Evolutionary conservation across 1,284 basidiomycete genomes (phyloP).

Genomic region (Apiotrichum laibachii): DNA sequence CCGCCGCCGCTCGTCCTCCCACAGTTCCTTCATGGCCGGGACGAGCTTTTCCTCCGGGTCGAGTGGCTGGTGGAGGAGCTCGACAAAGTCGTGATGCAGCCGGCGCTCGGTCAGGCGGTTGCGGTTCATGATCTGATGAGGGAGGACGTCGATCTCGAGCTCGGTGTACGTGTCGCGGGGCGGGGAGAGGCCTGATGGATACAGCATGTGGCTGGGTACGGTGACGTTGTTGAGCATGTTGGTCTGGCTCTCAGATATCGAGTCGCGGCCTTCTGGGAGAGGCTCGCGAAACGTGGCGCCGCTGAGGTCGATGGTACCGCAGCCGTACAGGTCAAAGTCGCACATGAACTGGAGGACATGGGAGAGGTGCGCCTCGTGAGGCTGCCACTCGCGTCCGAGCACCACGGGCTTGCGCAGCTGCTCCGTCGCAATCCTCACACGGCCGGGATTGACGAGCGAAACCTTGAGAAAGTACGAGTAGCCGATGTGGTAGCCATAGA

Average conservation of each 20-base stretch:
- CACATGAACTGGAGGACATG: constrained; percentile 90
- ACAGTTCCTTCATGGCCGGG: constrained; percentile 82
- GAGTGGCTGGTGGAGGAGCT: constrained; percentile 57
- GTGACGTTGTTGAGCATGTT: constrained; percentile 30
- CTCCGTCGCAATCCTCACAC: constrained; percentile 66
- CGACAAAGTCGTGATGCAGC: constrained; percentile 69
- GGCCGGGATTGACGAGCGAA: constrained; percentile 67
- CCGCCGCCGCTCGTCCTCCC: constrained; percentile 85
- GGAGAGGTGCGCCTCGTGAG: constrained; percentile 87
- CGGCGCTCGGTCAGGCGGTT: constrained; percentile 63
- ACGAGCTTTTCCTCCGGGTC: constrained; percentile 73
- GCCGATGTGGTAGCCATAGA: constrained; percentile 89
- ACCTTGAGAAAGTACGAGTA: constrained; percentile 90
- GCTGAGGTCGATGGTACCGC: constrained; percentile 74
- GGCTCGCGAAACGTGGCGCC: constrained; percentile 56
- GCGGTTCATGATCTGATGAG: constrained; percentile 83
- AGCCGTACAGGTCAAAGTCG: constrained; percentile 93
- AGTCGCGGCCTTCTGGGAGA: constrained; percentile 42
- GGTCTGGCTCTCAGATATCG: not conserved
- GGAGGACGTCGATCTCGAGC: constrained; percentile 79
- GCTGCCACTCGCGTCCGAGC: constrained; percentile 70
- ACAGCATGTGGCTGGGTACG: constrained; percentile 36
- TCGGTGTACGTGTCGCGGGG: constrained; percentile 66
- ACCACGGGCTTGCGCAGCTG: constrained; percentile 76
- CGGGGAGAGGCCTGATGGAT: constrained; percentile 53